Conservation (phyloP, 306 rosid species). For the Corylus avellana region DNA sequence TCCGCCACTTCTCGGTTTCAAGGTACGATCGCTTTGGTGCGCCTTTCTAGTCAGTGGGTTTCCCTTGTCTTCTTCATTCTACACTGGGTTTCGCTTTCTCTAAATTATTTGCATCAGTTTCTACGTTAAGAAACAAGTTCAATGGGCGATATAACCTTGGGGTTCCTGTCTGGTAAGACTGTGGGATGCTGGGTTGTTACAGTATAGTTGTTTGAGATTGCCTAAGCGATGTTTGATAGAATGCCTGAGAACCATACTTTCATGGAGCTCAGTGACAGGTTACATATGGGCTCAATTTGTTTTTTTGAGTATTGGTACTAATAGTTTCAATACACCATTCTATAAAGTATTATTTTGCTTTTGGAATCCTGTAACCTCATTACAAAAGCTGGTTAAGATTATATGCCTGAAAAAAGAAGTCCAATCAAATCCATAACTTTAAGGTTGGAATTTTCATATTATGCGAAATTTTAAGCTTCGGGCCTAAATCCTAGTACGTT, state of each 20-base stretch:
- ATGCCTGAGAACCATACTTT: neutral
- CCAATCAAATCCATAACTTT: neutral
- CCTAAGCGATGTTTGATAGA: conserved; percentile 1
- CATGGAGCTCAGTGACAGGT: neutral
- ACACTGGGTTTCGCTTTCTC: neutral
- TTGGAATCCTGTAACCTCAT: neutral
- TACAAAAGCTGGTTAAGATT: neutral
- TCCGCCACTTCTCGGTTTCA: neutral
- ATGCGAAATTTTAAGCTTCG: neutral
- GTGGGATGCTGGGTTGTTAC: neutral
- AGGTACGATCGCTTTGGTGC: neutral
- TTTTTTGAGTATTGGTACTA: neutral
- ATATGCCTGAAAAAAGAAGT: neutral
- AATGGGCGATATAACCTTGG: neutral
- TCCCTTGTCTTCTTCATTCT: neutral
- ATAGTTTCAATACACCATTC: neutral
- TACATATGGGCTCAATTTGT: neutral
- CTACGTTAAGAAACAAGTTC: conserved; percentile 1
- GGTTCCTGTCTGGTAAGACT: neutral
- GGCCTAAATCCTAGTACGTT: too few species aligned
- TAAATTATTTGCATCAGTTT: neutral
- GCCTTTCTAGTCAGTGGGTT: neutral
- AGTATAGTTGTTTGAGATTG: neutral
- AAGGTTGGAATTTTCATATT: neutral
- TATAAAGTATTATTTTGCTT: neutral